A percentile compares a stretch with the other conserved stretches of the same genome.
These are phyloP conservation scores for Agastache rugosa DNA, from an alignment of 257 asterid species.

Conservation along the genomic window DNA sequence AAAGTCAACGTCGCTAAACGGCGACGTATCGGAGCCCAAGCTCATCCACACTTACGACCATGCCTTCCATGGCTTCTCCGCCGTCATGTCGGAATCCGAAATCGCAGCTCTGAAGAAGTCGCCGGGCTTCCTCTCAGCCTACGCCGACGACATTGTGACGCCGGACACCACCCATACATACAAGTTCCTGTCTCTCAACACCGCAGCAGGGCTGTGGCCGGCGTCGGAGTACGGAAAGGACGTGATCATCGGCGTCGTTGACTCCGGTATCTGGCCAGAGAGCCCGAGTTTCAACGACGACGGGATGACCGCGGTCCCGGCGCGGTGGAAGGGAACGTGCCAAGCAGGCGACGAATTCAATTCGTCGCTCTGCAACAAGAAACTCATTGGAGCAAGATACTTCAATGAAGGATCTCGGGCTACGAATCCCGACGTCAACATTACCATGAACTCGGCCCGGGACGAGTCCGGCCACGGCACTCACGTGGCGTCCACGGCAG, in stretches of 20 bases:
- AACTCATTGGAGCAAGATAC: conserved; percentile 53
- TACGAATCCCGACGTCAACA: conserved; percentile 27
- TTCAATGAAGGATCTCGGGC: conserved; percentile 47
- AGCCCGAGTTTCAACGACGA: conserved; percentile 50
- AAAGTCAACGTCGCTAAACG: conserved; percentile 2
- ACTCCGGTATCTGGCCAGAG: conserved; percentile 57
- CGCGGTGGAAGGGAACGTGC: conserved; percentile 58
- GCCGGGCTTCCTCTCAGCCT: conserved; percentile 46
- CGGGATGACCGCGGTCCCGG: conserved; percentile 50
- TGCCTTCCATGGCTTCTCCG: conserved; percentile 52
- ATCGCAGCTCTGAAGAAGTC: conserved; percentile 32
- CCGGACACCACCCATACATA: conserved; percentile 45
- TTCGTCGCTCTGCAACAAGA: conserved; percentile 48
- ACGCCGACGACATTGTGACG: conserved; percentile 33
- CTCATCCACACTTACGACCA: conserved; percentile 41
- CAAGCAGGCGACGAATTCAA: conserved; percentile 50
- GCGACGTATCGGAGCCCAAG: conserved; percentile 6
- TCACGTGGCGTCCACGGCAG: conserved; percentile 50
- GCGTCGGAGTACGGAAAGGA: conserved; percentile 48
- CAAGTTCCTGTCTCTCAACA: conserved; percentile 40
- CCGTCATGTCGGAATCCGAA: conserved; percentile 37
- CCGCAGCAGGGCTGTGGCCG: conserved; percentile 47
- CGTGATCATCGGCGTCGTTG: conserved; percentile 48
- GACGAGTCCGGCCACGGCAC: conserved; percentile 55
- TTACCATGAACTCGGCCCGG: conserved; percentile 46